Evolutionary conservation across 2,329 filamentous ascomycete genomes (phyloP), one percentile per base, ranked within the genome.

Genomic region (Aspergillus candidus): DNA sequence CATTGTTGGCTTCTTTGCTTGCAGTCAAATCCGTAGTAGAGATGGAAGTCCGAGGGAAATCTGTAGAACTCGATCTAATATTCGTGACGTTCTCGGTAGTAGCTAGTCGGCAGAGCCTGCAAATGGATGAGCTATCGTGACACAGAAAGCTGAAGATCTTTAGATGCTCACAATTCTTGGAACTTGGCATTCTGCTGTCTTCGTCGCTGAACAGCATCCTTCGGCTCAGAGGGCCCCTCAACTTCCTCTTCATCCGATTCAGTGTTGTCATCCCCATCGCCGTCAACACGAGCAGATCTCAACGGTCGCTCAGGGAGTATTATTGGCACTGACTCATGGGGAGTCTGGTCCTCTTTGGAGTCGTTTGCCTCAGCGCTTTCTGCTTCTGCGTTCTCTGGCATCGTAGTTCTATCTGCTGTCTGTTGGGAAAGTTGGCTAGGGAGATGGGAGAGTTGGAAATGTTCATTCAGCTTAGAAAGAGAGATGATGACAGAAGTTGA

Each of bases 1-100:
- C 86, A 31, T 66, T 57, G 2, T 67, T 66, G 5, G 69, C 67
- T 37, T 76, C 73, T 50, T 79, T 71, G 46, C 74, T 75, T 6
- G 71, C 70, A 41, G 81, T 65, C 4, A 82, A 65, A 36, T 72
- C 68, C n/a, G 69, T 67, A 33, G 77, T 75, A 2, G 76, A 80
- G 14, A 78, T 67, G 38, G 77, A 72, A 41, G 77, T 69, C 15
- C 71, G 67, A 4, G 52, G 48, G 14, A 22, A 47, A 44, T 44
- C 58, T 53, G n/a, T 51, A 52, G 35, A 60, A 56, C 14, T 61
- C 15, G 62, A 55, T 38, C 67, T 65, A 30, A 66, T 50, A 41
- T 70, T 67, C 39, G 66, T 61, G 32, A 67, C 59, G 1, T 68
- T 67, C n/a, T 70, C 56, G 22, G 67, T 57, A 33, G 70, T 58